Percentiles rank a stretch among this genome's conserved stretches.
Conservation (phyloP, 2,329 filamentous ascomycete genomes). For the Calonectria pseudoreteaudii region DNA sequence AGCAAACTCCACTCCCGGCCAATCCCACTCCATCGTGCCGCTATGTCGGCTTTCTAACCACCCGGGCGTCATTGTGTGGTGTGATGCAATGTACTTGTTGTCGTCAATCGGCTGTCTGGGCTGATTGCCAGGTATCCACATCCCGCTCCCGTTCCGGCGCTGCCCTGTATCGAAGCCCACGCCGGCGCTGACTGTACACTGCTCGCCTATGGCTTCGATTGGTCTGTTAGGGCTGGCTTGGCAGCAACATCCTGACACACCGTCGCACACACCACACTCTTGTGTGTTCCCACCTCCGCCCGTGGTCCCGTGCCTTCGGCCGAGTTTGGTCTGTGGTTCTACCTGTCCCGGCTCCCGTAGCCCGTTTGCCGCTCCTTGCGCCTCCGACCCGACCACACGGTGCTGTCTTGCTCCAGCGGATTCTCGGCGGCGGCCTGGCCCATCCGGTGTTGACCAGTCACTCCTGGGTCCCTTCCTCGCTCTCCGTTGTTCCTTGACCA, state of each 20-base stretch:
- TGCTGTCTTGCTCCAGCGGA: slow-evolving; percentile 3
- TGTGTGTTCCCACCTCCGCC: slow-evolving; percentile 2
- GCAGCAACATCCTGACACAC: not conserved
- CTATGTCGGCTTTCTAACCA: slow-evolving; percentile 23
- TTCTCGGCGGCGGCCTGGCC: not conserved
- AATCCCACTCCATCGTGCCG: slow-evolving; percentile 1
- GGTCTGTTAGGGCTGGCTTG: not conserved
- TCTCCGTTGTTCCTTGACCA: not conserved
- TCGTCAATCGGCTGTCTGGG: not conserved
- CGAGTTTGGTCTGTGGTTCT: slow-evolving; percentile 27
- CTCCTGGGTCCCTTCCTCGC: not conserved
- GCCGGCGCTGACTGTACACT: not conserved
- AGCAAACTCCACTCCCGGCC: slow-evolving; percentile 9
- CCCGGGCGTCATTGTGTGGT: slow-evolving; percentile 36
- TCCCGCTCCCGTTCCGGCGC: slow-evolving; percentile 34
- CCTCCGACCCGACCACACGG: slow-evolving; percentile 17
- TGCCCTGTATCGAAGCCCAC: slow-evolving; percentile 7
- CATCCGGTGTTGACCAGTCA: slow-evolving; percentile 10
- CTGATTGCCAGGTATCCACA: slow-evolving; percentile 36
- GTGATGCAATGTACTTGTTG: slow-evolving; percentile 30
- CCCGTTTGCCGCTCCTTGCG: slow-evolving; percentile 20
- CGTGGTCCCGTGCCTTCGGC: slow-evolving; percentile 21
- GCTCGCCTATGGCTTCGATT: not conserved
- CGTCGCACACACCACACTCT: not conserved
- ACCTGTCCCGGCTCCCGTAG: slow-evolving; percentile 7